Conservation (phyloP, 108 stramenopile genomes). For the Cyclotella sp. region DNA sequence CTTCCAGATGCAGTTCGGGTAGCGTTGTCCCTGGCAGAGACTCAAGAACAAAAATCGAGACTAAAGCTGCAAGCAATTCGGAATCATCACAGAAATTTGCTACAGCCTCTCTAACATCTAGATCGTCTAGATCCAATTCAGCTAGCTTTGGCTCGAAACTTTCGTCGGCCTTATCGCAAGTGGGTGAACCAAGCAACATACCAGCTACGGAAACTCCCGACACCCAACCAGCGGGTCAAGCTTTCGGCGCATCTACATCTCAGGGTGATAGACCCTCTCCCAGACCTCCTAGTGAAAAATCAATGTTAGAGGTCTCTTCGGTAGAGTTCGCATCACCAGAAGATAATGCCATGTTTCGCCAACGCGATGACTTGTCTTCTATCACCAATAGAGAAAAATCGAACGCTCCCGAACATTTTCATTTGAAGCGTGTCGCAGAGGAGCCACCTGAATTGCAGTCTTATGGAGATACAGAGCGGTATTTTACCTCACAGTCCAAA, state of each 20-base stretch:
- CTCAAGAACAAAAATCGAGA: too few species aligned
- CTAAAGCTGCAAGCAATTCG: background rate
- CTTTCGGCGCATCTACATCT: background rate
- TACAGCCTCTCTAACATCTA: background rate
- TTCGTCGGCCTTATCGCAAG: too few species aligned
- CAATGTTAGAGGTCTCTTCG: too few species aligned
- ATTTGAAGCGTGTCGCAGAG: background rate
- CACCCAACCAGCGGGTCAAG: background rate
- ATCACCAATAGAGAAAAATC: background rate
- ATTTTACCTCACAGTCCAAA: background rate
- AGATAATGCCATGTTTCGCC: background rate
- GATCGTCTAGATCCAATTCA: constrained; percentile 3
- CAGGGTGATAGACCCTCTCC: too few species aligned
- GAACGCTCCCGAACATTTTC: background rate
- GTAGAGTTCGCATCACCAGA: background rate
- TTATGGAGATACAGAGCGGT: background rate
- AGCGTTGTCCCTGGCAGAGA: background rate
- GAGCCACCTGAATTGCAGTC: constrained; percentile 13
- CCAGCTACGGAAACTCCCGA: background rate
- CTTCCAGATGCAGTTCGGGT: background rate
- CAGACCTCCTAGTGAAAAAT: too few species aligned
- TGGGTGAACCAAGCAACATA: background rate
- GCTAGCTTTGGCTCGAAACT: background rate
- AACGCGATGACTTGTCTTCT: background rate
- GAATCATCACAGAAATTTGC: background rate